phyloP scores from a whole-genome alignment of 2,329 filamentous ascomycete species.

The Pezicula rhizophila region DNA sequence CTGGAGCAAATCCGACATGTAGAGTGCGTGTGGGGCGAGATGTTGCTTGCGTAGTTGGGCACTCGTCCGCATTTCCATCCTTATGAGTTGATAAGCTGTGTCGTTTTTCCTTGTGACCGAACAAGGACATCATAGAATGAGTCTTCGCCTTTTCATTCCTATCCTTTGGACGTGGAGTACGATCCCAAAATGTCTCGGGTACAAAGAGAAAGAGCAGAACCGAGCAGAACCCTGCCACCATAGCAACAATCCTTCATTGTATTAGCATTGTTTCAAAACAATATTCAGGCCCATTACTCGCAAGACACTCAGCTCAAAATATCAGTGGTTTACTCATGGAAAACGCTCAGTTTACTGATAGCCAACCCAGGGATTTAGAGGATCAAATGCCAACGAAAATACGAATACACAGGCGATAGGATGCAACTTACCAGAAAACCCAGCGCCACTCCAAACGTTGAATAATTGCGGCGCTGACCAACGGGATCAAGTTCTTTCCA shows the following conservation, averaged over 20 bases:
- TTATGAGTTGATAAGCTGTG: constrained; percentile 2
- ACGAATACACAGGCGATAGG: neutral
- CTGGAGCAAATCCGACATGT: constrained; percentile 52
- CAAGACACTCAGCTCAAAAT: no score
- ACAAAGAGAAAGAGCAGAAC: constrained; percentile 81
- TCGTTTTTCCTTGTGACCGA: constrained; percentile 9
- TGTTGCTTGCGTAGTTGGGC: neutral
- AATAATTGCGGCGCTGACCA: constrained; percentile 83
- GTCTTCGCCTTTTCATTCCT: constrained; percentile 9
- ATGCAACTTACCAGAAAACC: constrained; percentile 67
- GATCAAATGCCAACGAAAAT: no score
- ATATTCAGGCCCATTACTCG: neutral
- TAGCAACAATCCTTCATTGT: constrained; percentile 64
- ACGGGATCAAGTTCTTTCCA: constrained; percentile 83
- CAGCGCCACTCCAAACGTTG: constrained; percentile 75
- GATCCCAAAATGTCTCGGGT: constrained; percentile 93
- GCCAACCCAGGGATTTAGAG: no score
- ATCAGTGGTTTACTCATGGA: no score
- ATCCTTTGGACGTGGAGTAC: constrained; percentile 51
- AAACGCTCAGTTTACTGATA: no score
- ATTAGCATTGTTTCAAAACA: constrained; percentile 14
- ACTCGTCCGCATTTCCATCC: constrained; percentile 2
- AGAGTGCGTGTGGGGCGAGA: constrained; percentile 18
- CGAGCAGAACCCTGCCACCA: constrained; percentile 67
- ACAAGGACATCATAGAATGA: constrained; percentile 12